A percentile compares a stretch with the other conserved stretches of the same genome.
These are phyloP conservation scores for Yamadazyma akitaensis DNA, from an alignment of 805 yeast species.

Conservation along the genomic window DNA sequence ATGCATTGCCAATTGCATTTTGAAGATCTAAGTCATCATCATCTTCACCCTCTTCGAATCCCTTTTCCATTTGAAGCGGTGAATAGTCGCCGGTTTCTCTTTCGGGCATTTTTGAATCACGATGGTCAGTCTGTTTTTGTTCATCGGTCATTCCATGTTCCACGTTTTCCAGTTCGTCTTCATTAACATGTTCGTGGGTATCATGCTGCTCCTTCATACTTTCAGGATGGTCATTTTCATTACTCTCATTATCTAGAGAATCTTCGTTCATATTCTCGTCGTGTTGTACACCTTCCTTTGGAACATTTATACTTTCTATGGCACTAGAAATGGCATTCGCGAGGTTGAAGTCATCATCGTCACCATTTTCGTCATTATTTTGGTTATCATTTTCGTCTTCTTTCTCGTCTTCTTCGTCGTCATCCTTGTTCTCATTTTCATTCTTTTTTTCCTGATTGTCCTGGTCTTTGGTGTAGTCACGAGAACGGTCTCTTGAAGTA, in stretches of 20 bases:
- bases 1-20: slow-evolving; percentile 39
- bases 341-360: slow-evolving; percentile 10
- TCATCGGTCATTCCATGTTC: background rate
- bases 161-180: background rate
- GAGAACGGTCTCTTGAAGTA: background rate
- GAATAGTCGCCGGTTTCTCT: slow-evolving; percentile 6
- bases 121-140: slow-evolving; percentile 1
- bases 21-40: slow-evolving; percentile 26
- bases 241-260: background rate
- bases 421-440: background rate
- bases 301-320: slow-evolving; percentile 12
- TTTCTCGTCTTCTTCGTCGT: background rate
- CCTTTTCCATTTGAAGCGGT: slow-evolving; percentile 13
- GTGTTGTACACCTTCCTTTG: slow-evolving; percentile 1
- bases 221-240: background rate
- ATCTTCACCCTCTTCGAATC: slow-evolving; percentile 4
- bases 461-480: background rate
- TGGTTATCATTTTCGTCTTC: background rate
- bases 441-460: background rate
- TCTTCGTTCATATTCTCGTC: background rate
- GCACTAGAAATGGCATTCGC: slow-evolving; percentile 15
- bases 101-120: background rate
- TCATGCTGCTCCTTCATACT: background rate
- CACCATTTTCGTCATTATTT: background rate
- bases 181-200: background rate